Conservation (phyloP, 2,329 filamentous ascomycete genomes). For the Leptodontidium sp. region DNA sequence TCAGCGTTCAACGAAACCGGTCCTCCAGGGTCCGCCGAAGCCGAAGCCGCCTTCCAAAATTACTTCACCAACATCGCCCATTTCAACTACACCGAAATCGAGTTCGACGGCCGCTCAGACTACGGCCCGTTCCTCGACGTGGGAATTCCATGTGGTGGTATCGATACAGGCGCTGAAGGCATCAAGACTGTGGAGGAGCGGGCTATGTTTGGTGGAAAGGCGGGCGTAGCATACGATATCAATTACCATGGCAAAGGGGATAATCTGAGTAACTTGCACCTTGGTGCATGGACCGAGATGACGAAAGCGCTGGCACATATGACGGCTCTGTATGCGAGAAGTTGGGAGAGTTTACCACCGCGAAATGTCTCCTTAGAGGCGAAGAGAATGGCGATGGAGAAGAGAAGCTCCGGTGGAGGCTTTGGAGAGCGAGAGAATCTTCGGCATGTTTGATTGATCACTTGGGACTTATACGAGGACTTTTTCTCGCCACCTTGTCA, state of each 20-base stretch:
- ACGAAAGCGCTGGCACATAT: slow-evolving; percentile 56
- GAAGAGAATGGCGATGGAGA: slow-evolving; percentile 7
- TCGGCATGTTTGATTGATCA: not conserved
- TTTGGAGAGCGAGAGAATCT: not conserved
- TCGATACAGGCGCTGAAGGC: slow-evolving; percentile 79
- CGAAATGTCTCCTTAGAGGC: slow-evolving; percentile 6
- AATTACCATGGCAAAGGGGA: slow-evolving; percentile 33
- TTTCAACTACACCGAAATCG: slow-evolving; percentile 27
- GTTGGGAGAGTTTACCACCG: slow-evolving; percentile 29
- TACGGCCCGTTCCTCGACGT: slow-evolving; percentile 78
- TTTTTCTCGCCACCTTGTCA: not conserved
- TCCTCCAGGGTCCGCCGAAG: slow-evolving; percentile 64
- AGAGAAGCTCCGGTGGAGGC: not conserved
- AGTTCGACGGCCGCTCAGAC: slow-evolving; percentile 73
- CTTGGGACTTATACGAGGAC: not conserved
- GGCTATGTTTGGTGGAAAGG: slow-evolving; percentile 71
- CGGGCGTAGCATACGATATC: slow-evolving; percentile 63
- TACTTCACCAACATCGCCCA: slow-evolving; percentile 30
- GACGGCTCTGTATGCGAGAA: slow-evolving; percentile 32
- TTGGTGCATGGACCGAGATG: slow-evolving; percentile 66
- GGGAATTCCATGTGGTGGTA: slow-evolving; percentile 75
- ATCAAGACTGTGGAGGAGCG: slow-evolving; percentile 74
- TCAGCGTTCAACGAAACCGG: slow-evolving; percentile 66
- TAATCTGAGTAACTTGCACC: slow-evolving; percentile 62
- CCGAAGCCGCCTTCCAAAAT: slow-evolving; percentile 31